phyloP scores from a whole-genome alignment of 2,329 filamentous ascomycete species.

The Trichophyton verrucosum region DNA sequence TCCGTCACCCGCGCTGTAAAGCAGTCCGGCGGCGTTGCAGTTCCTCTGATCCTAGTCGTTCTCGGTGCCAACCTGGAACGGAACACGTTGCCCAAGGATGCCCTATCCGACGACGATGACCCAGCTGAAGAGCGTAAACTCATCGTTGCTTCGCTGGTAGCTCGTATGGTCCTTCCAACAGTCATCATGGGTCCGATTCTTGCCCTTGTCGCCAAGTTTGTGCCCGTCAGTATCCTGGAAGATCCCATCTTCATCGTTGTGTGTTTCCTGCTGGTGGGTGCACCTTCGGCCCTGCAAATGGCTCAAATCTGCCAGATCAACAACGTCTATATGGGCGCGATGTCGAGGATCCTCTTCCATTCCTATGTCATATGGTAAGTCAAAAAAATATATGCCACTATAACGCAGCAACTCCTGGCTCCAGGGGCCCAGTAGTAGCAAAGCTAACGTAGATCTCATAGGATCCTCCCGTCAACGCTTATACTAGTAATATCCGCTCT shows the following conservation, averaged over 20 bases:
- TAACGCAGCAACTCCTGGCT: no score
- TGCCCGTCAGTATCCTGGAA: slow-evolving; percentile 85
- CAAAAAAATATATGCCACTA: neutral
- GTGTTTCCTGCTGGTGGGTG: slow-evolving; percentile 89
- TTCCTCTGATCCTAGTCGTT: slow-evolving; percentile 89
- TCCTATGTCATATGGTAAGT: slow-evolving; percentile 88
- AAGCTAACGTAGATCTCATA: slow-evolving; percentile 23
- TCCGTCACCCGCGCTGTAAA: slow-evolving; percentile 78
- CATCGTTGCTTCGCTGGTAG: slow-evolving; percentile 70
- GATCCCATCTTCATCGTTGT: slow-evolving; percentile 98
- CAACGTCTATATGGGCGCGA: slow-evolving; percentile 85
- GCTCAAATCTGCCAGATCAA: slow-evolving; percentile 99
- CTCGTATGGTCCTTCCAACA: slow-evolving; percentile 85
- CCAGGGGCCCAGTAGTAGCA: neutral
- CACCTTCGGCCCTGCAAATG: slow-evolving; percentile 83
- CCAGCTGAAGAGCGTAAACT: slow-evolving; percentile 57
- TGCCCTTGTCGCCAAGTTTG: slow-evolving; percentile 75
- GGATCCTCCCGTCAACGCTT: slow-evolving; percentile 88
- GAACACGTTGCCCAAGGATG: slow-evolving; percentile 64
- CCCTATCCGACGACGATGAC: slow-evolving; percentile 57
- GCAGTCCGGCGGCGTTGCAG: slow-evolving; percentile 80
- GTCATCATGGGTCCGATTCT: slow-evolving; percentile 84
- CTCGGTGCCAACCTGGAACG: slow-evolving; percentile 87
- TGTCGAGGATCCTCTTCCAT: slow-evolving; percentile 87
- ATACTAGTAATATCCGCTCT: slow-evolving; percentile 81